A percentile compares a stretch with the other conserved stretches of the same genome.
Evolutionary conservation across 306 rosid genomes (phyloP).

Genomic region (Pueraria montana): DNA sequence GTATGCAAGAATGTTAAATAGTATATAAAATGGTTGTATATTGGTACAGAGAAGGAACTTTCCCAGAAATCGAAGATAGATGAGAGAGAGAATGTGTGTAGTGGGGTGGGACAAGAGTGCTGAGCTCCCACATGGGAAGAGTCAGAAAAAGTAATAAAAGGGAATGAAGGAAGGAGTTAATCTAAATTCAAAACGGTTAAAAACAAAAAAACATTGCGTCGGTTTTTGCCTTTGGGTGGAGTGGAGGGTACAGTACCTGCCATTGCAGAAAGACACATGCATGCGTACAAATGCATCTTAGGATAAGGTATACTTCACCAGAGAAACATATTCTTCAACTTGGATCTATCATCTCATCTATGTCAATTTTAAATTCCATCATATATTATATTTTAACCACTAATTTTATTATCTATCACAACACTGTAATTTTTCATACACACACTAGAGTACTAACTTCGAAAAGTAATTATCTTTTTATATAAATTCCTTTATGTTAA

Average conservation of each 20-base stretch:
- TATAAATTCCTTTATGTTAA: neutral
- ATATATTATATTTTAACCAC: too few relatives aligned
- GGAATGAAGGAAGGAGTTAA: neutral
- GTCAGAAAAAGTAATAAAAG: slow-evolving; percentile 70
- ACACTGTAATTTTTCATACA: too few relatives aligned
- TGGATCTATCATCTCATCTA: too few relatives aligned
- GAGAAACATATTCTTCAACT: too few relatives aligned
- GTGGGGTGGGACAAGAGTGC: slow-evolving; percentile 62
- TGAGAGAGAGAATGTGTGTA: neutral
- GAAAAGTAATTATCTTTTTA: neutral
- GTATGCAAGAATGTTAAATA: slow-evolving; percentile 35
- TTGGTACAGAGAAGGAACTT: slow-evolving; percentile 48
- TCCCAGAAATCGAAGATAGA: slow-evolving; percentile 79
- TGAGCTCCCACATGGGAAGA: slow-evolving; percentile 81
- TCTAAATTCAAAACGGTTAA: slow-evolving; percentile 29
- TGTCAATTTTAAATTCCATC: neutral
- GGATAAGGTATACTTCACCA: slow-evolving; percentile 39
- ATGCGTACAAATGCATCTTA: slow-evolving; percentile 48
- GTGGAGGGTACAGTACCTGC: slow-evolving; percentile 48
- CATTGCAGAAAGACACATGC: slow-evolving; percentile 44
- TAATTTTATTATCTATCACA: too few relatives aligned
- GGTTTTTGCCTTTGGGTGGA: neutral
- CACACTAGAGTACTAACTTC: too few relatives aligned
- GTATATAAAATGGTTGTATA: neutral
- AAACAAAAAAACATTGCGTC: slow-evolving; percentile 24